Evolutionary conservation across 352 stramenopile genomes (phyloP), one percentile per base, ranked within the genome.

Genomic region (Globisporangium rhizosaccharum): DNA sequence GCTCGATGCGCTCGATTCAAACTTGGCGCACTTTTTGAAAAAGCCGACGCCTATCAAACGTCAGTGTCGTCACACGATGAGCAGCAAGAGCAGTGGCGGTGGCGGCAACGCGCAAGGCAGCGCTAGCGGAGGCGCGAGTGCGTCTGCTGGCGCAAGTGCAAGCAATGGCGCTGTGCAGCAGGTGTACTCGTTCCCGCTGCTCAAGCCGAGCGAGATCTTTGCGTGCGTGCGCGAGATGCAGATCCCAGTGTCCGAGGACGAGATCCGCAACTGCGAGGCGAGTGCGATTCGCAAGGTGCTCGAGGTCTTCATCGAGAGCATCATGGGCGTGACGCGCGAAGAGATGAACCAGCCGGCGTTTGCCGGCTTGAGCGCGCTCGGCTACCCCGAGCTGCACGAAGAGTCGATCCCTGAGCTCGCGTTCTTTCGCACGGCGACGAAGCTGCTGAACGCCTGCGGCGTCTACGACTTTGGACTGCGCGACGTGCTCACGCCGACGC

Each of bases 131-230:
- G 23, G 23, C 23, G 28, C 6, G 28, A 33, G 28, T 39, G 33
- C 33, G 33, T 39, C 33, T 12, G 8, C 33, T 33, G 28, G 28
- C 28, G 28, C 28, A 33, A 33, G 28, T 7, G 57, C 17, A 37
- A 18, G 25, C 25, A 11, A 26, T 10, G 11, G 25, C 5, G 7
- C 37, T 12, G 42, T 15, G 14, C 48, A 15, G 45, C 59, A 68
- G 8, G 54, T 65, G 62, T 95, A 89, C 63, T 88, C 87, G 57
- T 99, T 98, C 73, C 96, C 96, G 20, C 63, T 98, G 53, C 85
- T 99, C 28, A 98, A 98, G 75, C 87, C 87, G 49, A 73, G 75
- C 25, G 90, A 98, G 45, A 97, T 99, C 66, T 81, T 98, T 48
- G 68, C 90, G 65, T 97, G 88, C 67, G 78, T 98, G 54, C 67